phyloP scores from a whole-genome alignment of 805 yeast species.

The Ogataea methylovora region DNA sequence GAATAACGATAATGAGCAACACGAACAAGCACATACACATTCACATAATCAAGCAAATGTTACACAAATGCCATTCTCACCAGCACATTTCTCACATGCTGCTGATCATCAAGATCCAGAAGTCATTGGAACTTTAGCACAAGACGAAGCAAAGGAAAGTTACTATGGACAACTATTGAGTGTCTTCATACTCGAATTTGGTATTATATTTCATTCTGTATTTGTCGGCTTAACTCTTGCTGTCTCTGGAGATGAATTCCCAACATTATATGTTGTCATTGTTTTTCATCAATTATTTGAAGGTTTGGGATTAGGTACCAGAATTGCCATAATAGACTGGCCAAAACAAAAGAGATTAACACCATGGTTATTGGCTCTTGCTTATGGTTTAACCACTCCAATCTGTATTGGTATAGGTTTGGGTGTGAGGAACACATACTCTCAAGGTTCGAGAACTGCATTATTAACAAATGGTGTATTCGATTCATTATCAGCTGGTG shows the following conservation, averaged over 20 bases:
- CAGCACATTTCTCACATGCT: conserved; percentile 33
- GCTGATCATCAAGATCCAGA: conserved; percentile 37
- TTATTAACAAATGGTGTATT: conserved; percentile 64
- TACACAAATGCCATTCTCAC: conserved; percentile 26
- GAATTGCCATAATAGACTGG: conserved; percentile 53
- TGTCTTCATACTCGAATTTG: conserved; percentile 63
- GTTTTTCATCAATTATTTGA: conserved; percentile 78
- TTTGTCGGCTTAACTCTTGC: conserved; percentile 76
- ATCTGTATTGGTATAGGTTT: conserved; percentile 73
- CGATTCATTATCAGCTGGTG: conserved; percentile 74
- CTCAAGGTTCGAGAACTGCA: conserved; percentile 50
- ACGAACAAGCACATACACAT: too few relatives aligned
- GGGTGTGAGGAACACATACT: conserved; percentile 59
- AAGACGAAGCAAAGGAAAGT: conserved; percentile 30
- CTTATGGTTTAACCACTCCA: conserved; percentile 57
- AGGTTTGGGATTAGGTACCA: conserved; percentile 78
- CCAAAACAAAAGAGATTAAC: conserved; percentile 34
- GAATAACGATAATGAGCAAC: too few relatives aligned
- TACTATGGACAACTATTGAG: conserved; percentile 50
- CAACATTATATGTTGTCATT: conserved; percentile 58
- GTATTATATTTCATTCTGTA: conserved; percentile 76
- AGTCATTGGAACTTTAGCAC: conserved; percentile 30
- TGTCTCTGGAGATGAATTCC: conserved; percentile 71
- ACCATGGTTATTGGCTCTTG: conserved; percentile 51
- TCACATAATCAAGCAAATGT: conserved; percentile 16